phyloP scores from a whole-genome alignment of 2,329 filamentous ascomycete genomes.

The Alternaria novae-zelandiae region DNA sequence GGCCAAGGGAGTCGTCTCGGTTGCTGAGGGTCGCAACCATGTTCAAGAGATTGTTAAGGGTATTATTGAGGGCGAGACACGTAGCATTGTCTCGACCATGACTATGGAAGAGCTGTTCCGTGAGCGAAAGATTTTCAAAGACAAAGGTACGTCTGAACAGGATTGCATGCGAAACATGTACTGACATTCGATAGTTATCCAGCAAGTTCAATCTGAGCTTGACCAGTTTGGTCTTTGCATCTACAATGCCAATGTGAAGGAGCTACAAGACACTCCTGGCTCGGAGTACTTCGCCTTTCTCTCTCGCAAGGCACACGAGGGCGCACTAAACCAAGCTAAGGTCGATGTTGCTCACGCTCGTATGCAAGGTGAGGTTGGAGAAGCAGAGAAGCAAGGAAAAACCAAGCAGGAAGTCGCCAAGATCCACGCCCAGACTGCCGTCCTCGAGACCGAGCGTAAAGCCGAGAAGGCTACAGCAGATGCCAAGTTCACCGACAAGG shows the following conservation, averaged over 20 bases:
- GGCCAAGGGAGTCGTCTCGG: constrained; percentile 48
- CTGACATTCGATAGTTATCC: constrained; percentile 48
- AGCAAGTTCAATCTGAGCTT: constrained; percentile 77
- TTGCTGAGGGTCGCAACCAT: constrained; percentile 63
- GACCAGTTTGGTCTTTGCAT: constrained; percentile 75
- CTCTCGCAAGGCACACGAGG: constrained; percentile 83
- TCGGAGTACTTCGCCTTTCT: constrained; percentile 85
- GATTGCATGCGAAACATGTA: background rate
- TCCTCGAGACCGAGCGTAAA: constrained; percentile 83
- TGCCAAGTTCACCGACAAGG: constrained; percentile 73
- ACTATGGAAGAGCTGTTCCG: constrained; percentile 93
- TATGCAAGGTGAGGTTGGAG: constrained; percentile 73
- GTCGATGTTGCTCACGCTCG: constrained; percentile 65
- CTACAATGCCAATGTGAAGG: constrained; percentile 81
- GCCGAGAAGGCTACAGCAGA: constrained; percentile 81
- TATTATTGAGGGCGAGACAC: constrained; percentile 87
- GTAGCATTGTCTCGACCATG: constrained; percentile 83
- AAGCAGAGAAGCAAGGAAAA: constrained; percentile 77
- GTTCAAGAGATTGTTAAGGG: constrained; percentile 87
- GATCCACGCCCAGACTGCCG: constrained; percentile 84
- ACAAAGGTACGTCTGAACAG: constrained; percentile 50
- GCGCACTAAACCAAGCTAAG: constrained; percentile 79
- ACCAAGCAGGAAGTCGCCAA: constrained; percentile 87
- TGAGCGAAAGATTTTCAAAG: constrained; percentile 78
- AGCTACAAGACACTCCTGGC: constrained; percentile 80